Evolutionary conservation across 257 asterid species (phyloP), one percentile per base, ranked within the genome.

Genomic region (Gynochthodes officinalis): DNA sequence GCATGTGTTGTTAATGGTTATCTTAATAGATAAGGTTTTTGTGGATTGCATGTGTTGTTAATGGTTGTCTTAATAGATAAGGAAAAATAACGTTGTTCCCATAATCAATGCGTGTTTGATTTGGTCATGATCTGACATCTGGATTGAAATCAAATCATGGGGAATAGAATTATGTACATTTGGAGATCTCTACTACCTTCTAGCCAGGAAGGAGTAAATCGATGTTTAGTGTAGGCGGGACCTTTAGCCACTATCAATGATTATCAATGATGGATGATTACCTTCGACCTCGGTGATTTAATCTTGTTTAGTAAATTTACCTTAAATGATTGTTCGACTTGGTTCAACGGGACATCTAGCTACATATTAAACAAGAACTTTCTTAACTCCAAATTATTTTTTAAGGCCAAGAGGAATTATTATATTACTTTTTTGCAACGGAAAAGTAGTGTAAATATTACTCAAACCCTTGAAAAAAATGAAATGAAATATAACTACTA

Each of bases 11-110:
- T 71, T 25, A 55, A 62, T 57, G 57, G 44, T 28, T 69, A 66
- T 61, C 87, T 79, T 79, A 67, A 62, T 71, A 81, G 84, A 81
- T 85, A 85, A 81, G 88, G 69, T 79, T 53, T 73, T 44, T 44
- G 81, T 79, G 81, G 84, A 78, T 78, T 75, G 80, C 84, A 79
- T 82, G 77, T 69, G 67, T 60, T 61, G 83, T 71, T 25, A 55
- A 62, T 57, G 57, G 44, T 28, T 69, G 62, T 61, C 87, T 79
- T 79, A 67, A 62, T 71, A 81, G 84, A 81, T 85, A 85, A 81
- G 88, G 69, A 78, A 73, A 18, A n/a, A n/a, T n/a, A n/a, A n/a
- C n/a, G n/a, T n/a, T 68, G 73, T 52, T 69, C 73, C 21, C 42
- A 60, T 46, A 67, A 79, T 71, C 52, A 11, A 77, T 74, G 71